Percentiles rank a stretch among this genome's conserved stretches.
These are phyloP conservation scores for Podospora pseudoanserina DNA, from an alignment of 495 filamentous ascomycete species.

Conservation along the genomic window DNA sequence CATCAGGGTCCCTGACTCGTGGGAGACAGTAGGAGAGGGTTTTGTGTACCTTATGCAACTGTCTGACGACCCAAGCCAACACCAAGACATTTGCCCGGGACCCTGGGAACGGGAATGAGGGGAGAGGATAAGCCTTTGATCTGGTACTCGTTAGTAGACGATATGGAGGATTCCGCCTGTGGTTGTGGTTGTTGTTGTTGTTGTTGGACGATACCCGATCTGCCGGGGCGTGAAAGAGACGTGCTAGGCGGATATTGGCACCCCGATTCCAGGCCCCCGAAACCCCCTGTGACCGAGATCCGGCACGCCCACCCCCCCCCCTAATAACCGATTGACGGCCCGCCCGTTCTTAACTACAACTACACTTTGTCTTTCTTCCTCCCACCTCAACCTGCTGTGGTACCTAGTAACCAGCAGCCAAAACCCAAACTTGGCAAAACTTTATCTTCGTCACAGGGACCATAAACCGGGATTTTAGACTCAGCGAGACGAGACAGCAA, in stretches of 20 bases:
- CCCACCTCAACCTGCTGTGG: too few relatives aligned
- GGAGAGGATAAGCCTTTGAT: too few relatives aligned
- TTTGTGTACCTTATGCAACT: neutral
- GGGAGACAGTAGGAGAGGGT: neutral
- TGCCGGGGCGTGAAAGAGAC: neutral
- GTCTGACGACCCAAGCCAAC: neutral
- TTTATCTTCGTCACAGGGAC: neutral
- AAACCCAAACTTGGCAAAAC: neutral
- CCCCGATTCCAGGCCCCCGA: conserved; percentile 3
- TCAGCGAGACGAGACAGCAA: neutral
- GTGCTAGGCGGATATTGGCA: neutral
- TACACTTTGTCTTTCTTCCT: neutral
- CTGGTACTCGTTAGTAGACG: too few relatives aligned
- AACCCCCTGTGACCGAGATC: neutral
- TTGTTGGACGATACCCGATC: conserved; percentile 4
- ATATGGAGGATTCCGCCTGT: too few relatives aligned
- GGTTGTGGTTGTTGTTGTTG: too few relatives aligned
- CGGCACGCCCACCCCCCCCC: neutral
- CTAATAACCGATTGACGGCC: neutral
- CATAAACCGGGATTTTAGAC: neutral
- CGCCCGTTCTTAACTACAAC: neutral
- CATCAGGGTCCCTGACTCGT: neutral
- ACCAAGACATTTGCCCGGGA: neutral
- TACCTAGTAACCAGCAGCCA: neutral
- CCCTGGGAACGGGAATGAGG: neutral